phyloP scores from a whole-genome alignment of 179 eudicot species.

The Spergularia azorica region DNA sequence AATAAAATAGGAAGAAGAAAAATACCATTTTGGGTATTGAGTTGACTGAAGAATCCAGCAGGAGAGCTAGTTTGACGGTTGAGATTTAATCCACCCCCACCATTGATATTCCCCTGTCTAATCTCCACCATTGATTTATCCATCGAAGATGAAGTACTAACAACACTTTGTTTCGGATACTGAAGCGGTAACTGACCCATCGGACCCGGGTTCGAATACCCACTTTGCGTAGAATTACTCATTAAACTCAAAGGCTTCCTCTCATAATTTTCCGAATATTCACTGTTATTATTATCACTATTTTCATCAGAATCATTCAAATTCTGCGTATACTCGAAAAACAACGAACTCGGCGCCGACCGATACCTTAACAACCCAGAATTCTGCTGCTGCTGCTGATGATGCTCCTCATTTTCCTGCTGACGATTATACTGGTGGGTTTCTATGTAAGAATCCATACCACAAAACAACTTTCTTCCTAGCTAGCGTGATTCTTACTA shows the following conservation, averaged over 20 bases:
- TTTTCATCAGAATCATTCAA: conserved; percentile 6
- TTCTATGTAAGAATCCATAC: conserved; percentile 34
- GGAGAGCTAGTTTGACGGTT: conserved; percentile 76
- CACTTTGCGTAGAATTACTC: conserved; percentile 1
- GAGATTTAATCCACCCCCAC: conserved; percentile 40
- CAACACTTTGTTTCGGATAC: conserved; percentile 21
- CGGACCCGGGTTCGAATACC: conserved; percentile 19
- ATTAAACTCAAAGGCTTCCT: conserved; percentile 27
- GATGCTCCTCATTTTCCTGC: conserved; percentile 26
- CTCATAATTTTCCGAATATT: conserved; percentile 32
- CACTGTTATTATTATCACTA: conserved; percentile 16
- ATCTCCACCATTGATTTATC: conserved; percentile 11
- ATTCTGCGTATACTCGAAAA: conserved; percentile 33
- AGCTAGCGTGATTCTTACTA: not conserved
- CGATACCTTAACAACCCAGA: conserved; percentile 55
- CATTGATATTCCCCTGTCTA: not conserved
- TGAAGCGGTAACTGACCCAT: conserved; percentile 34
- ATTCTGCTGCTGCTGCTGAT: conserved; percentile 31
- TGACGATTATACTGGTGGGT: conserved; percentile 32
- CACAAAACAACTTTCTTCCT: not conserved
- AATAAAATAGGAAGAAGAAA: not conserved
- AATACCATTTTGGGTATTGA: conserved; percentile 61
- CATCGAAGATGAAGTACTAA: conserved; percentile 15
- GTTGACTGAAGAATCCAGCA: conserved; percentile 65
- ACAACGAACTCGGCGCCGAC: conserved; percentile 77